Percentiles rank a stretch among this genome's conserved stretches.
These are phyloP conservation scores for Lasiodiplodia gonubiensis DNA, from an alignment of 2,329 filamentous ascomycete species.

Conservation along the genomic window DNA sequence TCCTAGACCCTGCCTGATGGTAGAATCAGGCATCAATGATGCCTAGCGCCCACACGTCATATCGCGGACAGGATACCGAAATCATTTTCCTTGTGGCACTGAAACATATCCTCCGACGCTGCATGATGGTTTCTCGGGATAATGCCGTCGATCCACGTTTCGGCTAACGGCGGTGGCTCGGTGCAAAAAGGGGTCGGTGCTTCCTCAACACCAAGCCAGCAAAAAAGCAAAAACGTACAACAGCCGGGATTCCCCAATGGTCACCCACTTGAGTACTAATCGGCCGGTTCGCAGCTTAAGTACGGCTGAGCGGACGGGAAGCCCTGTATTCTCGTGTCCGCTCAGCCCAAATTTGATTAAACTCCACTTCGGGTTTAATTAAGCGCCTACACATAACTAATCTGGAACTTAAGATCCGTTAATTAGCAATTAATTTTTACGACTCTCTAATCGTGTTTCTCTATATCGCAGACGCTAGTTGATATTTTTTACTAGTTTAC, in stretches of 20 bases:
- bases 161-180: neutral
- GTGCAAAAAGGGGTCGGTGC: conserved; percentile 2
- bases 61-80: neutral
- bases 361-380: too few species aligned
- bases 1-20: neutral
- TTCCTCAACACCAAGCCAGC: neutral
- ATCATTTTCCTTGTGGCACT: neutral
- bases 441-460: too few species aligned
- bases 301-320: conserved; percentile 9
- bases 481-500: too few species aligned
- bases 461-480: too few species aligned
- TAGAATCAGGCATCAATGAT: neutral
- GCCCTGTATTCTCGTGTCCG: conserved; percentile 3
- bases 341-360: too few species aligned
- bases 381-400: too few species aligned
- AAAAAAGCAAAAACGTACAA: conserved; percentile 10
- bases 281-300: conserved; percentile 9
- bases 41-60: neutral
- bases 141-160: neutral
- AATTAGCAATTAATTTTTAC: too few species aligned
- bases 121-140: neutral
- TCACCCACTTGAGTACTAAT: conserved; percentile 18
- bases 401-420: too few species aligned
- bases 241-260: conserved; percentile 18
- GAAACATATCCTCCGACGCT: neutral